Evolutionary conservation across 2,329 filamentous ascomycete genomes (phyloP).

Genomic region (Fusarium chlamydosporum): DNA sequence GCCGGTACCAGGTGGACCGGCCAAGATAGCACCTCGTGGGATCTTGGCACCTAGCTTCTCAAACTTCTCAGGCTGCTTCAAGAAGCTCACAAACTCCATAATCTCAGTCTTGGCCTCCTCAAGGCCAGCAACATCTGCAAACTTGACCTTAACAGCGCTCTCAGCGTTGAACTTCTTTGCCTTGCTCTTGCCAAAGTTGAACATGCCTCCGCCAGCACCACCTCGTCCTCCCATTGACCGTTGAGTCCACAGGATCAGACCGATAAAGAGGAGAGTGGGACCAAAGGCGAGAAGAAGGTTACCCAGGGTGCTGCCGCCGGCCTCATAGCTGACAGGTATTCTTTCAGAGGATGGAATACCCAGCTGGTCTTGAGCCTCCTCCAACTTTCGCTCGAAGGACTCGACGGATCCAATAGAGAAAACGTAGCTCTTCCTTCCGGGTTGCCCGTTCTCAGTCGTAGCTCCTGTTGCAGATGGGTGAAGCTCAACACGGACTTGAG

Average conservation of each 20-base stretch:
- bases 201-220: conserved; percentile 80
- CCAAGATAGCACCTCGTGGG: conserved; percentile 94
- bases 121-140: conserved; percentile 95
- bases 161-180: conserved; percentile 99
- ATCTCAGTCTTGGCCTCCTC: conserved; percentile 98
- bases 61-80: conserved; percentile 93
- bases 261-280: conserved; percentile 88
- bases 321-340: conserved; percentile 90
- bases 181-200: conserved; percentile 94
- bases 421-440: conserved; percentile 71
- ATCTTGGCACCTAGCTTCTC: conserved; percentile 97
- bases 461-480: conserved; percentile 74
- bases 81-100: conserved; percentile 98
- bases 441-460: conserved; percentile 48
- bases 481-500: conserved; percentile 82
- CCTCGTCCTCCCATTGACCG: conserved; percentile 79
- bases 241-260: conserved; percentile 83
- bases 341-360: conserved; percentile 88
- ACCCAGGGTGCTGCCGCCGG: conserved; percentile 81
- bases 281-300: conserved; percentile 83
- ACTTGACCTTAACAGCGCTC: conserved; percentile 96
- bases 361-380: conserved; percentile 89
- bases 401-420: conserved; percentile 97
- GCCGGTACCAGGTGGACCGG: conserved; percentile 97
- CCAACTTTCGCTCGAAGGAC: conserved; percentile 88